Percentiles rank a stretch among this genome's conserved stretches.
phyloP scores from a whole-genome alignment of 2,329 filamentous ascomycete genomes.

The Fusarium pseudonygamai region DNA sequence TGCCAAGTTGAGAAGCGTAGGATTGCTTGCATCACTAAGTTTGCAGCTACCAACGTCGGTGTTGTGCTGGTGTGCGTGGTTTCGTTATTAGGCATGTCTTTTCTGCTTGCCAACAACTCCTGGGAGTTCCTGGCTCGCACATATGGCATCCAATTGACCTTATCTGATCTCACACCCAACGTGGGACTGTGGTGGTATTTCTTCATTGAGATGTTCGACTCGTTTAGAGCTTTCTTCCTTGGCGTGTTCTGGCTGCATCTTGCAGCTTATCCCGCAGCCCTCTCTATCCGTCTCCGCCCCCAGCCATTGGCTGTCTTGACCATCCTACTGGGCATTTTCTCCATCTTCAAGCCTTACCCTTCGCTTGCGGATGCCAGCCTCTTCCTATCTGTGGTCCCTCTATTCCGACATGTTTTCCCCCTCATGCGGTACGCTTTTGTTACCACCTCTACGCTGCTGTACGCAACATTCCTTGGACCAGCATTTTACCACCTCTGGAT shows the following conservation, averaged over 20 bases:
- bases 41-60: constrained; percentile 63
- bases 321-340: constrained; percentile 87
- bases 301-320: constrained; percentile 89
- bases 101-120: constrained; percentile 75
- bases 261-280: constrained; percentile 84
- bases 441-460: constrained; percentile 82
- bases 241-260: constrained; percentile 98
- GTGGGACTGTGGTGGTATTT: constrained; percentile 99
- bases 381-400: constrained; percentile 82
- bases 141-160: constrained; percentile 89
- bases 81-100: constrained; percentile 76
- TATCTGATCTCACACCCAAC: constrained; percentile 94
- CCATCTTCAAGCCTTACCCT: constrained; percentile 97
- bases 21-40: constrained; percentile 54
- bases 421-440: constrained; percentile 95
- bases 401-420: constrained; percentile 93
- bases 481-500: constrained; percentile 99
- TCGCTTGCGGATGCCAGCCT: constrained; percentile 90
- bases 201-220: constrained; percentile 99
- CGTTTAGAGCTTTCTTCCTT: constrained; percentile 95
- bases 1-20: constrained; percentile 54
- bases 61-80: constrained; percentile 65
- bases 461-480: constrained; percentile 87
- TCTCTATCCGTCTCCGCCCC: constrained; percentile 82
- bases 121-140: constrained; percentile 91